Evolutionary conservation across 495 filamentous ascomycete species (phyloP).

Genomic region (Chaetomium tenue): DNA sequence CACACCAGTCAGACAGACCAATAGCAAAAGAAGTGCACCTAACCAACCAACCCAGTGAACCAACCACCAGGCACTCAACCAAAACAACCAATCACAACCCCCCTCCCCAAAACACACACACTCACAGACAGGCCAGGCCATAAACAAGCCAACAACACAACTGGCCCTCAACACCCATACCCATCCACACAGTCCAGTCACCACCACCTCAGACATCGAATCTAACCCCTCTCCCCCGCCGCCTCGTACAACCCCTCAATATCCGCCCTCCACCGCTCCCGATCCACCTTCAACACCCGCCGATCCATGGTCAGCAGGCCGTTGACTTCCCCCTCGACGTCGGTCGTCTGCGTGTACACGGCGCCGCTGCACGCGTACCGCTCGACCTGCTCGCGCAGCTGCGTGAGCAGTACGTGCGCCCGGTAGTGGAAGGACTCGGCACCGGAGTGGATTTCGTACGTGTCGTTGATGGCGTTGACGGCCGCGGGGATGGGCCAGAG

Average conservation of each 20-base stretch:
- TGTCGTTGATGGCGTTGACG: conserved; percentile 58
- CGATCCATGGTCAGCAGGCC: conserved; percentile 68
- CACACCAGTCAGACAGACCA: too few species aligned
- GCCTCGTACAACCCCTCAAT: conserved; percentile 59
- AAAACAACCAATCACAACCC: too few species aligned
- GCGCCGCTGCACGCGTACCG: conserved; percentile 58
- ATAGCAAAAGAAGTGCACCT: too few species aligned
- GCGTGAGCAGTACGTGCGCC: conserved; percentile 50
- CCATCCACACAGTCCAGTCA: too few species aligned
- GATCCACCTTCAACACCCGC: conserved; percentile 51
- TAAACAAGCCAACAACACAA: too few species aligned
- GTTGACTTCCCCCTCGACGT: conserved; percentile 74
- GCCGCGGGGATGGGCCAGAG: conserved; percentile 60
- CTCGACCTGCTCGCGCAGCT: conserved; percentile 57
- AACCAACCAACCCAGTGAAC: too few species aligned
- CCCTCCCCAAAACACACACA: too few species aligned
- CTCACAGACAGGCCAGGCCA: too few species aligned
- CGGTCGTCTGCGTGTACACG: conserved; percentile 66
- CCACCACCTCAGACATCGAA: too few species aligned
- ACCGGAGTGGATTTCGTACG: conserved; percentile 60
- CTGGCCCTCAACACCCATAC: too few species aligned
- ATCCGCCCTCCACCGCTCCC: conserved; percentile 58
- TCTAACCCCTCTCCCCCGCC: conserved; percentile 35
- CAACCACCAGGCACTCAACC: too few species aligned
- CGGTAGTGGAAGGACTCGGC: conserved; percentile 66